phyloP scores from a whole-genome alignment of 495 filamentous ascomycete genomes.

The Corynascus novoguineensis region DNA sequence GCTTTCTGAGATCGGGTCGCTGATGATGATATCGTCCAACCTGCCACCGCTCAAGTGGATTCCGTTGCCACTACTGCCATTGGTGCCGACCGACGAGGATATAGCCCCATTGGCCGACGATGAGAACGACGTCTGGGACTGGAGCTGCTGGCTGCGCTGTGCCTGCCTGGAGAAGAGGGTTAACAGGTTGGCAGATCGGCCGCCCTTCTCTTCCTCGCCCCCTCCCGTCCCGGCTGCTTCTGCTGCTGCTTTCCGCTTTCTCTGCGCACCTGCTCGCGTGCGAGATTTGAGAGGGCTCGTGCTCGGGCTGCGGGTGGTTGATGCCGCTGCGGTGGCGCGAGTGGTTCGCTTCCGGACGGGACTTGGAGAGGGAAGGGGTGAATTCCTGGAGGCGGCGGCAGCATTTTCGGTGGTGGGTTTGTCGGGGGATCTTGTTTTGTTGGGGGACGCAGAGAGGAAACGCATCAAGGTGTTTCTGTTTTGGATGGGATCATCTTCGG shows the following conservation, averaged over 20 bases:
- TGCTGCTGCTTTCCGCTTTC: conserved; percentile 26
- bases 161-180: conserved; percentile 51
- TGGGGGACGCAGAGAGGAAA: conserved; percentile 42
- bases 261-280: conserved; percentile 21
- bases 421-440: conserved; percentile 19
- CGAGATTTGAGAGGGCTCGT: conserved; percentile 46
- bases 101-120: not conserved
- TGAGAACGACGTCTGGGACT: not conserved
- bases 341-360: conserved; percentile 32
- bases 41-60: not conserved
- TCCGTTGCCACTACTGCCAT: not conserved
- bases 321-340: conserved; percentile 17
- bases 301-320: conserved; percentile 37
- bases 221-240: conserved; percentile 10
- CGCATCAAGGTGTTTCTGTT: conserved; percentile 40
- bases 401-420: conserved; percentile 11
- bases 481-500: conserved; percentile 30
- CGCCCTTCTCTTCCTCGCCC: conserved; percentile 37
- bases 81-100: conserved; percentile 1
- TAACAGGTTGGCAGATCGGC: conserved; percentile 43
- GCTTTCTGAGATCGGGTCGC: conserved; percentile 43
- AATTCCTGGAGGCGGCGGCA: not conserved
- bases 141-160: conserved; percentile 29
- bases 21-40: conserved; percentile 44
- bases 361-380: conserved; percentile 25